Evolutionary conservation across 495 filamentous ascomycete species (phyloP).

Genomic region (Pseudomonodictys pantanalensis): DNA sequence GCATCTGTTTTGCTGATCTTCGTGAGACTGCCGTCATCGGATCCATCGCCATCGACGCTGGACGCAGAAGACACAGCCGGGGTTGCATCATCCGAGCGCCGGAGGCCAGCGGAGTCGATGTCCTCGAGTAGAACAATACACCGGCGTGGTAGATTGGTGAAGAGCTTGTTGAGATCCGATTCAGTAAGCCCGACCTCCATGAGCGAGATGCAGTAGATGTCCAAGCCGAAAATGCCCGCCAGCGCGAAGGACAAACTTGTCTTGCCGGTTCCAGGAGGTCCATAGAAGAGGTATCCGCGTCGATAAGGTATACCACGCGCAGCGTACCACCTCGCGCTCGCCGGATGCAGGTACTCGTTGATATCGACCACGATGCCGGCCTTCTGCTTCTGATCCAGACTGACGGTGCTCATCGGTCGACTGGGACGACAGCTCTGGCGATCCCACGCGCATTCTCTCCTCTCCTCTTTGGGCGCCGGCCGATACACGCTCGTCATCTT

Average conservation of each 20-base stretch:
- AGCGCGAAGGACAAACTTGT: conserved; percentile 54
- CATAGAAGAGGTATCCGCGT: conserved; percentile 45
- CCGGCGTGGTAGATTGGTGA: conserved; percentile 62
- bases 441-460: conserved; percentile 53
- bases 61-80: background rate
- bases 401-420: conserved; percentile 77
- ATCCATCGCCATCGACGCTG: background rate
- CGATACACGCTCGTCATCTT: conserved; percentile 53
- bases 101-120: conserved; percentile 70
- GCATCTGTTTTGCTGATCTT: conserved; percentile 7
- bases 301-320: conserved; percentile 55
- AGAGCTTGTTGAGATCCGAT: conserved; percentile 66
- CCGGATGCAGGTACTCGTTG: conserved; percentile 79
- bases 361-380: conserved; percentile 70
- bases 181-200: conserved; percentile 64
- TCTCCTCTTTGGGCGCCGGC: conserved; percentile 42
- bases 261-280: conserved; percentile 45
- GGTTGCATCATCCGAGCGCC: conserved; percentile 47
- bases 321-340: conserved; percentile 70
- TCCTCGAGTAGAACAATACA: conserved; percentile 75
- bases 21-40: conserved; percentile 13
- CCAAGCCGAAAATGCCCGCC: conserved; percentile 67
- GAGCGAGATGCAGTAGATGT: conserved; percentile 67
- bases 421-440: conserved; percentile 67
- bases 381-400: conserved; percentile 74